A percentile compares a stretch with the other conserved stretches of the same genome.
Evolutionary conservation across 148 eudicot species (phyloP).

Genomic region (Vaccinium vitisidaea): DNA sequence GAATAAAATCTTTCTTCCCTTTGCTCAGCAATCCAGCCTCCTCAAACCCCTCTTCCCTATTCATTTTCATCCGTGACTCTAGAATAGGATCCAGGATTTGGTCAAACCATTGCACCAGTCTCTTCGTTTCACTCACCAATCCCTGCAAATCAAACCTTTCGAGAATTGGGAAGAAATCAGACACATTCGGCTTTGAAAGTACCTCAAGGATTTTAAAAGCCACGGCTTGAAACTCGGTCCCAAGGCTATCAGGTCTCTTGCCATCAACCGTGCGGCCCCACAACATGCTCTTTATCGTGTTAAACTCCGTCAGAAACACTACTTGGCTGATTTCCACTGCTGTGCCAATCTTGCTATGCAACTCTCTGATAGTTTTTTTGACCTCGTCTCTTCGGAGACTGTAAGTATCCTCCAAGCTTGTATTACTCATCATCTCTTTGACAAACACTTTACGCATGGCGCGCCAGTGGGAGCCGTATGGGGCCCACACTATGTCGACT

Average conservation of each 20-base stretch:
- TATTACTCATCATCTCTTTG: constrained; percentile 36
- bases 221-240: constrained; percentile 22
- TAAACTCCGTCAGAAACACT: constrained; percentile 20
- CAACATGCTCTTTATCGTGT: constrained; percentile 33
- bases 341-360: constrained; percentile 1
- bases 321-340: constrained; percentile 28
- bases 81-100: constrained; percentile 25
- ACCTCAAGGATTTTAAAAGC: neutral
- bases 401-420: constrained; percentile 37
- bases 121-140: constrained; percentile 23
- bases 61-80: neutral
- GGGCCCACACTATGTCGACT: constrained; percentile 22
- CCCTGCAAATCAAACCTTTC: constrained; percentile 42
- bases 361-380: constrained; percentile 5
- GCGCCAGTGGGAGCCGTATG: constrained; percentile 36
- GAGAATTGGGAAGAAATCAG: constrained; percentile 42
- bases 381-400: constrained; percentile 30
- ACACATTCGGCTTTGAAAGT: constrained; percentile 38
- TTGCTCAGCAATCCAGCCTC: neutral
- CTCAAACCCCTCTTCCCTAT: neutral
- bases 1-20: constrained; percentile 32
- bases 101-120: constrained; percentile 15
- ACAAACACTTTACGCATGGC: constrained; percentile 37
- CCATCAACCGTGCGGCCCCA: constrained; percentile 37
- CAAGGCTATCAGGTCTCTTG: constrained; percentile 1